Percentiles rank a stretch among this genome's conserved stretches.
Evolutionary conservation across 2,329 filamentous ascomycete species (phyloP).

Genomic region (Exophiala mesophila): DNA sequence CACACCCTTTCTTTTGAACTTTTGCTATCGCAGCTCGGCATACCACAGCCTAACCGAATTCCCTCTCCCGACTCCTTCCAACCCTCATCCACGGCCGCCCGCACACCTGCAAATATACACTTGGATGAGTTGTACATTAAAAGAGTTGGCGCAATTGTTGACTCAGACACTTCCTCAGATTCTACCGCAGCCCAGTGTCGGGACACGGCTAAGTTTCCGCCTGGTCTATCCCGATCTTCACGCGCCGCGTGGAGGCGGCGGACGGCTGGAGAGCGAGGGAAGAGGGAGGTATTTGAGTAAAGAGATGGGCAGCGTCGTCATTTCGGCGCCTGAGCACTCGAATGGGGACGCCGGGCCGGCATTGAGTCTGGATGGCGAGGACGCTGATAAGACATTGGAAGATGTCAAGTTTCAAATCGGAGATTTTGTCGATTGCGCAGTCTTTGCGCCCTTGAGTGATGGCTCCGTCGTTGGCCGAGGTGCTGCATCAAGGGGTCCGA

Average conservation of each 20-base stretch:
- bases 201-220: slow-evolving; percentile 81
- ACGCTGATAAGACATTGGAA: slow-evolving; percentile 66
- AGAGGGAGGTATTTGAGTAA: slow-evolving; percentile 66
- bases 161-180: slow-evolving; percentile 62
- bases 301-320: slow-evolving; percentile 75
- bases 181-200: slow-evolving; percentile 63
- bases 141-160: slow-evolving; percentile 74
- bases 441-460: slow-evolving; percentile 69
- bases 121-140: slow-evolving; percentile 74
- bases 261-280: slow-evolving; percentile 27
- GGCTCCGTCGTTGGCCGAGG: slow-evolving; percentile 56
- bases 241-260: slow-evolving; percentile 33
- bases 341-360: slow-evolving; percentile 38
- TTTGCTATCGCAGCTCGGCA: slow-evolving; percentile 71
- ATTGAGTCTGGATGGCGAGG: slow-evolving; percentile 45
- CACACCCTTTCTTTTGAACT: slow-evolving; percentile 76
- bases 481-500: slow-evolving; percentile 25
- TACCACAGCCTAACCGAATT: slow-evolving; percentile 57
- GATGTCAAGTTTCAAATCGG: slow-evolving; percentile 81
- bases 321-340: slow-evolving; percentile 48
- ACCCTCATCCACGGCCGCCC: slow-evolving; percentile 53
- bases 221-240: slow-evolving; percentile 75
- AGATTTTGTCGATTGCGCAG: slow-evolving; percentile 79
- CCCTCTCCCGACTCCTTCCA: slow-evolving; percentile 45
- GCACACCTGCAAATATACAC: slow-evolving; percentile 77